Base-by-base conservation (phyloP, 164 flowering plant species). In the Akebia trifoliata region DNA sequence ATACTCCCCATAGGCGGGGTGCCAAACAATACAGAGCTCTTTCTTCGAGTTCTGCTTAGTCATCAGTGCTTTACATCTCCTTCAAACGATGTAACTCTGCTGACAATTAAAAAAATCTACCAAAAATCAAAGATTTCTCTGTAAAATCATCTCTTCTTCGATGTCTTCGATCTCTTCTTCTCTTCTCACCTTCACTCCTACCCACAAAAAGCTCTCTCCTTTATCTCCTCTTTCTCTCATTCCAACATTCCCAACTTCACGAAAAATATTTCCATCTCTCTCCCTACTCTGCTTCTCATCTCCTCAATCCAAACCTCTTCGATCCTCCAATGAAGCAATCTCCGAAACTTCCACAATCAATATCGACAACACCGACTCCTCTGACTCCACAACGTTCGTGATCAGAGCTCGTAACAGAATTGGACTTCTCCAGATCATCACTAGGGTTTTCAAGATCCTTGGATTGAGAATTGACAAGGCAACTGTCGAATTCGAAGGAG, bases 351-450 rank as follows among this genome's bases (percentile, higher is more conserved):
- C 66, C 3, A 60, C 48, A 32, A 49, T 72, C 36, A 52, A 43
- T 9, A 56, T 55, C 69, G 69, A 72, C 44, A 66, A 63, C 44
- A 22, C 59, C 5, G 52, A 50, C 8, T 57, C 64, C n/a, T 54
- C 56, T 2, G 69, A 59, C 59, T 36, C 69, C 22, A 81, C 85
- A n/a, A 63, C 57, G 10, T 64, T 81, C 66, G 53, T 71, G 31
- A 69, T 78, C 70, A 57, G 61, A 43, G 77, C 81, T 2, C 62
- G 65, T 20, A 76, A 69, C 65, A 72, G 56, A 24, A 78, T 78
- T 59, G 81, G 80, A n/a, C 74, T 78, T 49, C 81, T 79, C 25
- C 80, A 74, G 51, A 61, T 74, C 54, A 68, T 72, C 65, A 75
- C 81, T 24, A 53, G 80, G 56, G 83, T 73, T 20, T 74, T 81